Evolutionary conservation across 164 flowering plant species (phyloP), one percentile per base, ranked within the genome.

Genomic region (Nymphaea thermarum): DNA sequence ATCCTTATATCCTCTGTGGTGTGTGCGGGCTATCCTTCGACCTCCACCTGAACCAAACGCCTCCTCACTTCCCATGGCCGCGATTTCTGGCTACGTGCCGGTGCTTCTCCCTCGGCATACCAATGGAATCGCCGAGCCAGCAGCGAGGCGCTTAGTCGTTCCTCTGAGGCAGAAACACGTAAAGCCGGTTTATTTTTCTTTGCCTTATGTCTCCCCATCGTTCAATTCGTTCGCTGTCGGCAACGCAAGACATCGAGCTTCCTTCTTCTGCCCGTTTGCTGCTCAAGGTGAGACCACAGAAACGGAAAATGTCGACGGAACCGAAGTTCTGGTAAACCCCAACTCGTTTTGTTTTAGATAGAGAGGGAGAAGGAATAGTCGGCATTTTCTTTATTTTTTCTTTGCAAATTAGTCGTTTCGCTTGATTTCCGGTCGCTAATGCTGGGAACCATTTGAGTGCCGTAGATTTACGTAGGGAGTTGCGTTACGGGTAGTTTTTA

Each of bases 201-300:
- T 47, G 11, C 7, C 55, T 4, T 47, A 7, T 4, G 55, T 47
- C 12, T 12, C 55, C 55, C 5, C 55, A 2, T 4, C 55, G 11
- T 47, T 47, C 55, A 47, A 47, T 47, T 7, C 55, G 55, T 47
- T 47, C 5, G 55, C 12, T 47, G 12, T 47, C 55, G 55, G 3
- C 55, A 47, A 2, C 11, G 55, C 55, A 7, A 47, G 55, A 3
- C 60, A 25, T 55, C 43, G 59, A 60, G 43, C 62, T 47, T 67
- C 72, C 16, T 53, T 65, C 7, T 69, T 71, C 55, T 4, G 65
- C 42, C 42, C 67, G 11, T 66, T 71, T 66, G 63, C 74, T 65
- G 67, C 70, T 45, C 44, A 41, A 42, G 74, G 64, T 43, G 77
- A 75, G 57, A 53, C 72, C 55, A 63, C 70, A 57, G 70, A 71